phyloP scores from a whole-genome alignment of 2,329 filamentous ascomycete genomes.

The Claviceps fusiformis region DNA sequence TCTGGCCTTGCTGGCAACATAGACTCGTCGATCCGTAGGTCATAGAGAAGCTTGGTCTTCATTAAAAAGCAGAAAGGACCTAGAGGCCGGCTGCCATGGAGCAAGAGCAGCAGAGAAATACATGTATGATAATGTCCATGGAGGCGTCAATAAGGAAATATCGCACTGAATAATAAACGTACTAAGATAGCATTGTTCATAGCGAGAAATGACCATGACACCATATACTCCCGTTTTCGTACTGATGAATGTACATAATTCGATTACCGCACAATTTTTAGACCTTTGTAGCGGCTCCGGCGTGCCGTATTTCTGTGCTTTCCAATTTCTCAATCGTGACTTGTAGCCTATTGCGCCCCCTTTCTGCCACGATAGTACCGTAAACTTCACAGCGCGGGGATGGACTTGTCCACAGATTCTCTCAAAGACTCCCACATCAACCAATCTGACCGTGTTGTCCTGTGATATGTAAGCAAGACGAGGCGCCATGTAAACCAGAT shows the following conservation, averaged over 20 bases:
- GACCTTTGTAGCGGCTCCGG: background rate
- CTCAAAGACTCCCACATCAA: constrained; percentile 82
- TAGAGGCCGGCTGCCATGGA: background rate
- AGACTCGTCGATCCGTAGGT: background rate
- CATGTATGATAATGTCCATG: background rate
- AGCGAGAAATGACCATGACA: background rate
- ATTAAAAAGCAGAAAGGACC: background rate
- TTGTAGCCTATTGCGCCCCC: background rate
- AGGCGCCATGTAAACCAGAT: background rate
- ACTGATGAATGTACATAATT: background rate
- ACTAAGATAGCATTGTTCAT: background rate
- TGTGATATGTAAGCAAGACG: constrained; percentile 19
- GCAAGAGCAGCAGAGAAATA: background rate
- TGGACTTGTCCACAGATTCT: constrained; percentile 51
- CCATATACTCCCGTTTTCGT: background rate
- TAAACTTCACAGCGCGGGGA: constrained; percentile 31
- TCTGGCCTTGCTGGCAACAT: background rate
- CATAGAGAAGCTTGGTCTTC: background rate
- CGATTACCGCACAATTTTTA: background rate
- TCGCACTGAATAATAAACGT: background rate
- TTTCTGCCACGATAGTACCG: background rate
- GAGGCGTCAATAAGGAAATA: background rate
- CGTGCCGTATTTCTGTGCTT: background rate
- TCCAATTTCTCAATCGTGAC: background rate
- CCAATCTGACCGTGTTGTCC: constrained; percentile 94